Evolutionary conservation across 2,329 filamentous ascomycete species (phyloP).

Genomic region (Aspergillus viridinutans): DNA sequence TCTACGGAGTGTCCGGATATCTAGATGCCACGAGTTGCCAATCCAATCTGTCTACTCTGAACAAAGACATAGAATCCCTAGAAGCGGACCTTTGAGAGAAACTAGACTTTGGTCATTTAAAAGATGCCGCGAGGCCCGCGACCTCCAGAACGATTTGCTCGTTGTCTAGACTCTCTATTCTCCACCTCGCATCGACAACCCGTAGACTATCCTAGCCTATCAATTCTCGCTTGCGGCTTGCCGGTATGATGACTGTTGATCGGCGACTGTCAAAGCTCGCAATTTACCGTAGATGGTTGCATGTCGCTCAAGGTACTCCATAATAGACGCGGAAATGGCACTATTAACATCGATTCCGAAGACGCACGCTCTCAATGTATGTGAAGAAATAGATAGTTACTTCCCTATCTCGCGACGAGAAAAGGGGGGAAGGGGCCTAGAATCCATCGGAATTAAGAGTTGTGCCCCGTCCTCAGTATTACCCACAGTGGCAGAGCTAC

Average conservation of each 20-base stretch:
- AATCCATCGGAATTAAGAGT: neutral
- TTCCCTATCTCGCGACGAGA: neutral
- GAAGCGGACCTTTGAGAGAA: neutral
- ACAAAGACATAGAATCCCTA: neutral
- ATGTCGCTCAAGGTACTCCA: neutral
- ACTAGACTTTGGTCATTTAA: neutral
- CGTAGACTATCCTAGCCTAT: neutral
- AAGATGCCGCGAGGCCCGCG: neutral
- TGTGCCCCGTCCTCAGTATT: too few relatives aligned
- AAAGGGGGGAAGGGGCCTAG: neutral
- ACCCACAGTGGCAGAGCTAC: too few relatives aligned
- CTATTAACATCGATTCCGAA: neutral
- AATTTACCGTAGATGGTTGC: neutral
- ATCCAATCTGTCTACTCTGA: neutral
- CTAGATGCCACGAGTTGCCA: neutral
- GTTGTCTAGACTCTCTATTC: neutral
- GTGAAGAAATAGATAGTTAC: neutral
- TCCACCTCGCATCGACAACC: neutral
- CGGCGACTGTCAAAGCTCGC: neutral
- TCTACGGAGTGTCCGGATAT: too few relatives aligned
- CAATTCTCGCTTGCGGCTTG: neutral
- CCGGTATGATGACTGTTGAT: neutral
- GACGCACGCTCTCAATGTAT: neutral
- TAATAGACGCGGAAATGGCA: neutral
- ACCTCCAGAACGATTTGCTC: neutral